phyloP scores from a whole-genome alignment of 1,139 yeast species.

The Saccharomycopsis phalli region DNA sequence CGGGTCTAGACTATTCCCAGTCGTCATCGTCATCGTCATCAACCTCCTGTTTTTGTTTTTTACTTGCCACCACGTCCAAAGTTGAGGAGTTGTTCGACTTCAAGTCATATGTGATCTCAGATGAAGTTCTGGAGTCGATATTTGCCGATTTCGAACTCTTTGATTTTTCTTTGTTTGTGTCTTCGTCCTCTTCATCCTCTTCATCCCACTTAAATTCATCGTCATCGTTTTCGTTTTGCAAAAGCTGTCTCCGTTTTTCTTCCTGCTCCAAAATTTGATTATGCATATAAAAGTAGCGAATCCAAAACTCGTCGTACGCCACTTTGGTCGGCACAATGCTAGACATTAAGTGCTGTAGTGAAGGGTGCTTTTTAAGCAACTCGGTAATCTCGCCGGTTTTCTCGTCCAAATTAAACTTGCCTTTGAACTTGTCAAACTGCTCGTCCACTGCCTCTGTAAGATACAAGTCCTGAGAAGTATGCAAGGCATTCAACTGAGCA shows the following conservation, averaged over 20 bases:
- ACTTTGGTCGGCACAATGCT: constrained; percentile 59
- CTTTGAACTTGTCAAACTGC: constrained; percentile 29
- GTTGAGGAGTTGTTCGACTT: constrained; percentile 31
- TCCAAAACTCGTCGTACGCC: constrained; percentile 64
- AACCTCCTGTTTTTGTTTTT: constrained; percentile 17
- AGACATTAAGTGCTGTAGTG: constrained; percentile 51
- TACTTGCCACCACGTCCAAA: constrained; percentile 25
- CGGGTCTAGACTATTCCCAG: constrained; percentile 42
- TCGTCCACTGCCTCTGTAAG: constrained; percentile 26
- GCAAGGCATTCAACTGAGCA: constrained; percentile 46
- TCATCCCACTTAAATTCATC: constrained; percentile 27
- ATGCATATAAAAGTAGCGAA: constrained; percentile 53
- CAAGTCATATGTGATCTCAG: constrained; percentile 34
- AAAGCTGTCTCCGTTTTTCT: constrained; percentile 52
- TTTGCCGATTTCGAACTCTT: constrained; percentile 2
- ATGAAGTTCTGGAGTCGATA: constrained; percentile 28
- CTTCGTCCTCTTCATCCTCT: constrained; percentile 18
- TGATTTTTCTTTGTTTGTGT: constrained; percentile 12
- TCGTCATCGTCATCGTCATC: constrained; percentile 38
- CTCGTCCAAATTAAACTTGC: constrained; percentile 28
- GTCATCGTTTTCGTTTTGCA: constrained; percentile 33
- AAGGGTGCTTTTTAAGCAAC: constrained; percentile 42
- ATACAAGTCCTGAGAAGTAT: constrained; percentile 40
- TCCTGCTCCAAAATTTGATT: constrained; percentile 54
- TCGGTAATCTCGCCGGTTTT: constrained; percentile 46